phyloP scores from a whole-genome alignment of 2,329 filamentous ascomycete species.

The Didymella pinodella region DNA sequence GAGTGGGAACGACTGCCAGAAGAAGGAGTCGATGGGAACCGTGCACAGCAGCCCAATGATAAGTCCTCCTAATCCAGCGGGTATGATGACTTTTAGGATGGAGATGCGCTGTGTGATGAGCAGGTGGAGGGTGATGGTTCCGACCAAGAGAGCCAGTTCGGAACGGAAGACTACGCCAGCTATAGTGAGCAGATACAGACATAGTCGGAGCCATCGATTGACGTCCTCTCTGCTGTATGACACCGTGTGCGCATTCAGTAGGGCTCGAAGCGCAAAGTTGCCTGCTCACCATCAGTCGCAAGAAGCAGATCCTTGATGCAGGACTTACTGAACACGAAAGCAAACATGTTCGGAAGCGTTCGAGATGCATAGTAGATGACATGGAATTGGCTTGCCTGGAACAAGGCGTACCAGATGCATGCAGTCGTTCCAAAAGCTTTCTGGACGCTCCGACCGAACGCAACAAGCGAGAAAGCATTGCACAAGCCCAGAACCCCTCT shows the following conservation, averaged over 20 bases:
- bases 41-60: slow-evolving; percentile 73
- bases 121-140: slow-evolving; percentile 70
- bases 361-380: slow-evolving; percentile 90
- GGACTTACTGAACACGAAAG: slow-evolving; percentile 79
- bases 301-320: not conserved
- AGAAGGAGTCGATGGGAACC: slow-evolving; percentile 84
- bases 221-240: slow-evolving; percentile 46
- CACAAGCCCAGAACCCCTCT: slow-evolving; percentile 78
- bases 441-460: slow-evolving; percentile 70
- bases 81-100: slow-evolving; percentile 66
- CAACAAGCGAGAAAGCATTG: slow-evolving; percentile 74
- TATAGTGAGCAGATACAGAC: slow-evolving; percentile 78
- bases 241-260: slow-evolving; percentile 58
- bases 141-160: slow-evolving; percentile 83
- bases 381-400: slow-evolving; percentile 89
- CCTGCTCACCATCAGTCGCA: slow-evolving; percentile 55
- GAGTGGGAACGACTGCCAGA: slow-evolving; percentile 79
- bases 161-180: slow-evolving; percentile 87
- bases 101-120: slow-evolving; percentile 64
- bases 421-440: slow-evolving; percentile 72
- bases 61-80: slow-evolving; percentile 71
- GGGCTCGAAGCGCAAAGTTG: slow-evolving; percentile 66
- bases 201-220: slow-evolving; percentile 65
- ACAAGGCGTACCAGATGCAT: slow-evolving; percentile 78
- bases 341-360: slow-evolving; percentile 95